Base-by-base conservation (phyloP, 768 basidiomycete species). In the Grammothele lineata region DNA sequence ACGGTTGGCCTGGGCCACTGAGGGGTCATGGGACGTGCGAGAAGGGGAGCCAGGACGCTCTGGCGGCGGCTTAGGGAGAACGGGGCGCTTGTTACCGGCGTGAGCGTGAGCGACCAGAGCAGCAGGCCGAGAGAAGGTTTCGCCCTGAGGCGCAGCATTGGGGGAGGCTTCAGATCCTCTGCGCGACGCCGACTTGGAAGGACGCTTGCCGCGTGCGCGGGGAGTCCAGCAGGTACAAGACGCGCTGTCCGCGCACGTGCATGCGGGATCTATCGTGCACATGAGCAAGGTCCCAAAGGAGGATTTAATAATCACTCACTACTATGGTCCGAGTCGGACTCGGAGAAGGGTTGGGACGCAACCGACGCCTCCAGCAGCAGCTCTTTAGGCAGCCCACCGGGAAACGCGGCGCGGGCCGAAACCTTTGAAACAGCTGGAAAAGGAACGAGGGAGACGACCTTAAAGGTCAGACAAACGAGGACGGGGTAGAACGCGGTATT, bases 391-490 rank as follows among this genome's bases (percentile, higher is more conserved):
- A 90, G 74, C 69, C 87, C 87, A 59, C 83, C 70, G 52, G 87
- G 87, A 72, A 87, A 90, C 73, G 87, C 75, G 75, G 87, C 85
- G 70, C 76, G 69, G 59, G 78, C 77, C 59, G 78, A 75, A 61
- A 82, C 70, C 70, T 78, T 79, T 52, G 73, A 77, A 56, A 67
- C 69, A 58, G 76, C 85, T 85, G 40, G 32, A 3, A 30, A 27
- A 30, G 25, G 46, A 37, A 15, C 49, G 41, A 46, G 45, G 45
- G 34, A 45, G 58, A 53, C 50, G 61, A 54, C 60, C 77, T 77
- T 76, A 68, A 69, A 67, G 66, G 69, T 76, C 70, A 76, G 56
- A 53, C 47, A 10, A 42, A 34, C 35, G 44, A 37, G 42, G 22
- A 24, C 37, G 19, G 24, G 24, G n/a, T 27, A n/a, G 14, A 35